Conservation (phyloP, 1,284 basidiomycete species). For the Omphalotus olearius region DNA sequence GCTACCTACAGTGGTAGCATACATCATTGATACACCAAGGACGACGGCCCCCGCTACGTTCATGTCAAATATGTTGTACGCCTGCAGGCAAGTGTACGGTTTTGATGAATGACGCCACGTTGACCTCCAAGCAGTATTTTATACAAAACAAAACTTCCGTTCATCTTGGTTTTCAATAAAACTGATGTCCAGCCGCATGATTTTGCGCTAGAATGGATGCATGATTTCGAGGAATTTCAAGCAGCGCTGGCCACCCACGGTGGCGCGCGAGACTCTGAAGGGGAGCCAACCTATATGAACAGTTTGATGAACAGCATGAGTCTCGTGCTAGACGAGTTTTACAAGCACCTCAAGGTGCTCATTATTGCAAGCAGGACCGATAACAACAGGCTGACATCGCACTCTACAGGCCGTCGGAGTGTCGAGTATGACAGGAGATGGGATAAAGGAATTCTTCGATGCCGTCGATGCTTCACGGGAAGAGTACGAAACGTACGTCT, state of each 20-base stretch:
- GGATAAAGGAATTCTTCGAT: constrained; percentile 87
- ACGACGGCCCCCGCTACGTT: constrained; percentile 96
- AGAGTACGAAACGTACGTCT: constrained; percentile 81
- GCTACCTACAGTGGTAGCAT: constrained; percentile 92
- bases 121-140: constrained; percentile 63
- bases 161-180: constrained; percentile 99
- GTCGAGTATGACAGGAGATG: constrained; percentile 92
- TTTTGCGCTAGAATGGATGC: constrained; percentile 98
- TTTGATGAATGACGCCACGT: constrained; percentile 6
- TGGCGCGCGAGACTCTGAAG: constrained; percentile 72
- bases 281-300: constrained; percentile 97
- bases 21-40: constrained; percentile 96
- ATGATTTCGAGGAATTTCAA: constrained; percentile 92
- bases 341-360: constrained; percentile 88
- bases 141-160: constrained; percentile 97
- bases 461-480: constrained; percentile 85
- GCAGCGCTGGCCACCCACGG: constrained; percentile 62
- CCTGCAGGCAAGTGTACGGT: constrained; percentile 71
- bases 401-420: constrained; percentile 83
- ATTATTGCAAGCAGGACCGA: constrained; percentile 6
- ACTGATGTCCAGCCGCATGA: constrained; percentile 87
- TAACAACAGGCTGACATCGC: neutral
- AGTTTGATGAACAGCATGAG: constrained; percentile 99
- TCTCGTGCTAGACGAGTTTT: constrained; percentile 97
- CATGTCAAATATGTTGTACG: constrained; percentile 99